phyloP scores from a whole-genome alignment of 306 rosid species.

The Macrotyloma uniflorum region DNA sequence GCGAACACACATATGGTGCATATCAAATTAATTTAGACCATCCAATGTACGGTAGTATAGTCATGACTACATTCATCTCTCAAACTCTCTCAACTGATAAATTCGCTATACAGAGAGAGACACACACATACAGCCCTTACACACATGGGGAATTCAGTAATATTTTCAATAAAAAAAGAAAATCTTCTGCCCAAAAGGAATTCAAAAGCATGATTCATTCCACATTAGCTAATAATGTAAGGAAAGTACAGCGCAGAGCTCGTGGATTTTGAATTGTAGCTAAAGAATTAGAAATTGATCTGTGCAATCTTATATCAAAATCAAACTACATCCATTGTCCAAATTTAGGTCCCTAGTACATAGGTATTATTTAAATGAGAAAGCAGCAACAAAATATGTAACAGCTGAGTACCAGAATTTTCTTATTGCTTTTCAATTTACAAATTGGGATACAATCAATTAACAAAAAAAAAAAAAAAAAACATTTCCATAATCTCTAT shows the following conservation, averaged over 20 bases:
- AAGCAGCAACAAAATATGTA: neutral
- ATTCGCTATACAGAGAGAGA: neutral
- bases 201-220: constrained; percentile 12
- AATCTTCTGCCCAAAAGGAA: neutral
- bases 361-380: neutral
- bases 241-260: neutral
- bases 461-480: neutral
- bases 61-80: neutral
- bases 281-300: neutral
- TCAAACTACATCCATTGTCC: neutral
- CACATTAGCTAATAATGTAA: neutral
- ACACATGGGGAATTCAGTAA: neutral
- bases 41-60: neutral
- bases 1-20: neutral
- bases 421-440: neutral
- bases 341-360: neutral
- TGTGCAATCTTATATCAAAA: neutral
- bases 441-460: neutral
- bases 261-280: constrained; percentile 11
- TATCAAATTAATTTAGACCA: neutral
- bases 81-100: neutral
- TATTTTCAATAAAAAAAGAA: neutral
- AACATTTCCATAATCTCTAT: neutral
- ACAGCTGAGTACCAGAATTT: neutral
- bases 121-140: neutral